Percentiles rank a stretch among this genome's conserved stretches.
These are phyloP conservation scores for Colletotrichum plurivorum DNA, from an alignment of 2,329 filamentous ascomycete species.

Conservation along the genomic window DNA sequence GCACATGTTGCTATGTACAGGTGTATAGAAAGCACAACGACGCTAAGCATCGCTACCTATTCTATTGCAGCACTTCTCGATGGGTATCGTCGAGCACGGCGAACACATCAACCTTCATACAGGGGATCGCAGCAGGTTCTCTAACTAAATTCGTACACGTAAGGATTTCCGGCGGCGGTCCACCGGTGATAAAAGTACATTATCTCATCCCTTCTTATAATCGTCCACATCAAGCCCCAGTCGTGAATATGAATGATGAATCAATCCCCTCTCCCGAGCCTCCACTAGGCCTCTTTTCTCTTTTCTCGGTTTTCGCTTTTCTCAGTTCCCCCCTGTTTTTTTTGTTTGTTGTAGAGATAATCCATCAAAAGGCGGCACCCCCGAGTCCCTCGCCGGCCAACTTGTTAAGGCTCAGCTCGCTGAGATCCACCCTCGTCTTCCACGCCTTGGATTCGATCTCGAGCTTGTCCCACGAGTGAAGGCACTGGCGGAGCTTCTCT, in stretches of 20 bases:
- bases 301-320: constrained; percentile 7
- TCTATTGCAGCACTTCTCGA: constrained; percentile 10
- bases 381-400: constrained; percentile 69
- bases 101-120: neutral
- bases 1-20: too few species aligned
- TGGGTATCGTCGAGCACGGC: constrained; percentile 16
- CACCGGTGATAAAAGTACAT: constrained; percentile 24
- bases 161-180: neutral
- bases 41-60: neutral
- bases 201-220: constrained; percentile 11
- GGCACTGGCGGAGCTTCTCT: constrained; percentile 67
- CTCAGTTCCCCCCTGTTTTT: constrained; percentile 18
- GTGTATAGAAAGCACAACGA: neutral
- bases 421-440: constrained; percentile 69
- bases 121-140: neutral
- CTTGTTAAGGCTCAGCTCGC: constrained; percentile 70
- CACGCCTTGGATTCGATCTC: constrained; percentile 68
- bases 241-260: neutral
- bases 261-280: neutral
- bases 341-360: neutral
- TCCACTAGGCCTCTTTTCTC: neutral
- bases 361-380: constrained; percentile 65
- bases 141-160: constrained; percentile 25
- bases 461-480: constrained; percentile 68
- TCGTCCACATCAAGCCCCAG: neutral